phyloP scores from a whole-genome alignment of 2,329 filamentous ascomycete genomes.

The Stromatinia cepivora region DNA sequence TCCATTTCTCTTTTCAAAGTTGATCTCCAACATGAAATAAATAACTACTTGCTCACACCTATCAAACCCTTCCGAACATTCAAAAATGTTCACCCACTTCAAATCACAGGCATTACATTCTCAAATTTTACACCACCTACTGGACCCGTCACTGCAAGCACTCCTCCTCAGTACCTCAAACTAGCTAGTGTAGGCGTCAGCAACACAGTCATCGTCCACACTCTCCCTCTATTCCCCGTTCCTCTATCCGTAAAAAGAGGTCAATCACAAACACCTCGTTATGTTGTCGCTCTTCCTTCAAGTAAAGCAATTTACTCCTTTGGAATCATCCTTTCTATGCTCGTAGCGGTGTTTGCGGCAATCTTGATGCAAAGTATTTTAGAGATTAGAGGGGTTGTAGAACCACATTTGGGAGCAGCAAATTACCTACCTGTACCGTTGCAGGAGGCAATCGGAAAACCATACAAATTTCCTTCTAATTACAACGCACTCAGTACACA shows the following conservation, averaged over 20 bases:
- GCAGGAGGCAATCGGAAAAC: conserved; percentile 36
- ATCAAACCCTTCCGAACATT: conserved; percentile 55
- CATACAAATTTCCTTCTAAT: conserved; percentile 29
- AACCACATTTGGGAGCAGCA: conserved; percentile 32
- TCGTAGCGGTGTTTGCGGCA: conserved; percentile 33
- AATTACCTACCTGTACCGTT: conserved; percentile 32
- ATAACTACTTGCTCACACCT: conserved; percentile 52
- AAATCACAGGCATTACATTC: conserved; percentile 61
- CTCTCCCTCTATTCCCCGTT: conserved; percentile 40
- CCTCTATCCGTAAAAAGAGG: conserved; percentile 36
- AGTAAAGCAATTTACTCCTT: conserved; percentile 32
- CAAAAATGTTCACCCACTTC: conserved; percentile 55
- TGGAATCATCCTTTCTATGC: conserved; percentile 29
- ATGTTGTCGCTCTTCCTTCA: conserved; percentile 39
- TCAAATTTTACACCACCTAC: conserved; percentile 45
- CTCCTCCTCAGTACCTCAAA: conserved; percentile 38
- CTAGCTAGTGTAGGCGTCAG: conserved; percentile 41
- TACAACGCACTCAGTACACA: conserved; percentile 11
- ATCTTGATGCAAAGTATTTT: conserved; percentile 38
- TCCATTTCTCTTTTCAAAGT: conserved; percentile 78
- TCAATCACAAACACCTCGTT: conserved; percentile 38
- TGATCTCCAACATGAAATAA: conserved; percentile 58
- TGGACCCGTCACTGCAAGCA: conserved; percentile 35
- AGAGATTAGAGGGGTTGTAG: conserved; percentile 37
- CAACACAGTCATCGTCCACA: conserved; percentile 42